Conservation (phyloP, 2,329 filamentous ascomycete genomes). For the Ascochyta koolunga region DNA sequence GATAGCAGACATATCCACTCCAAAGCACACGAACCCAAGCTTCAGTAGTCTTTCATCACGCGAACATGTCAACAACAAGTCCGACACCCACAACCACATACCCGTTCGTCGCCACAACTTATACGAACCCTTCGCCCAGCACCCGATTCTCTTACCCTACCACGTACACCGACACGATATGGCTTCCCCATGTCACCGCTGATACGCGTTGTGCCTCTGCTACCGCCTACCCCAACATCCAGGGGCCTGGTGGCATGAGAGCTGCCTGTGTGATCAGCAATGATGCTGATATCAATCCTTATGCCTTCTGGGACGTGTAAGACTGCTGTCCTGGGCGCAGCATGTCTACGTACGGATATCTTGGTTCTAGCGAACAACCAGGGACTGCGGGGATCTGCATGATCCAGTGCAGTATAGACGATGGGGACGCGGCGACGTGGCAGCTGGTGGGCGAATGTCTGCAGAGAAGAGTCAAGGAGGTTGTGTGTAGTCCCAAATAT, state of each 20-base stretch:
- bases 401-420: slow-evolving; percentile 14
- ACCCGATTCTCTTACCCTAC: neutral
- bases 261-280: slow-evolving; percentile 29
- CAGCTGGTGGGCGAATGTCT: slow-evolving; percentile 28
- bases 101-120: neutral
- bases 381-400: slow-evolving; percentile 5
- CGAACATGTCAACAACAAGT: neutral
- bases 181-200: neutral
- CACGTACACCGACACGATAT: neutral
- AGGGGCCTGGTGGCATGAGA: neutral
- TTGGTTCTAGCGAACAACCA: neutral
- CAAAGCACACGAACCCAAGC: too few species aligned
- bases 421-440: slow-evolving; percentile 12
- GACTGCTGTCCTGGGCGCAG: slow-evolving; percentile 22
- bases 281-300: slow-evolving; percentile 24
- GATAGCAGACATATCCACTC: too few species aligned
- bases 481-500: slow-evolving; percentile 20
- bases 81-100: slow-evolving; percentile 2
- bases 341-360: slow-evolving; percentile 11
- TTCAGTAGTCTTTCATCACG: neutral
- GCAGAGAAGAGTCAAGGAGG: slow-evolving; percentile 23
- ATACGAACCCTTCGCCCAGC: neutral
- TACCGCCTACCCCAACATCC: neutral
- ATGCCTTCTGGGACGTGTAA: slow-evolving; percentile 33
- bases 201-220: neutral